A percentile compares a stretch with the other conserved stretches of the same genome.
phyloP scores from a whole-genome alignment of 1,139 yeast genomes.

The Nakaseomyces glabratus region DNA sequence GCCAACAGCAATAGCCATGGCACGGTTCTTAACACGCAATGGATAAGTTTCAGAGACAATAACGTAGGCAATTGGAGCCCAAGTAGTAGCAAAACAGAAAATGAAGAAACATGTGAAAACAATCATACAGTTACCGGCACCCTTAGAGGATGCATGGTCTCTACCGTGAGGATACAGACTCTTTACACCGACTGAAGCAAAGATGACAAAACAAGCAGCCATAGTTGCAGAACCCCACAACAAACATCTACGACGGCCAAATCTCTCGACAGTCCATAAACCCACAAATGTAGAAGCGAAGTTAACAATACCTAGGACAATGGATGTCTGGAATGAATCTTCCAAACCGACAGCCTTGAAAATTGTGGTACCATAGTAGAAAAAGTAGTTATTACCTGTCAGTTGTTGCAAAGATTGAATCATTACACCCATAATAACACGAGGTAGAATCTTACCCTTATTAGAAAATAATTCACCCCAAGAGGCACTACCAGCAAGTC shows the following conservation, averaged over 20 bases:
- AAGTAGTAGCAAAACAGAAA: constrained; percentile 21
- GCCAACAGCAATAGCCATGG: constrained; percentile 60
- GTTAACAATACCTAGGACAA: constrained; percentile 65
- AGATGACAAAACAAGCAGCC: constrained; percentile 52
- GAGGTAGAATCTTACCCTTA: constrained; percentile 39
- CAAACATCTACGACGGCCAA: constrained; percentile 58
- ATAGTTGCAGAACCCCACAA: constrained; percentile 52
- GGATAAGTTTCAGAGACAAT: constrained; percentile 68
- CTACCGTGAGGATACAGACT: constrained; percentile 45
- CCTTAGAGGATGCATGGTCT: constrained; percentile 39
- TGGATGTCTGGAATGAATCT: constrained; percentile 64
- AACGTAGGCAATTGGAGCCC: constrained; percentile 74
- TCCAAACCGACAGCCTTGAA: constrained; percentile 37
- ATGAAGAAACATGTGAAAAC: constrained; percentile 9
- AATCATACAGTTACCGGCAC: constrained; percentile 9
- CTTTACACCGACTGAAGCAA: constrained; percentile 57
- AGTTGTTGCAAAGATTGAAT: constrained; percentile 36
- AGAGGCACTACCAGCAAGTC: constrained; percentile 29
- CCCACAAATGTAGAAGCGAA: constrained; percentile 62
- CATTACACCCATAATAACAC: constrained; percentile 54
- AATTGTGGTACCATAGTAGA: constrained; percentile 9
- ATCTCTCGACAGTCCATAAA: constrained; percentile 50
- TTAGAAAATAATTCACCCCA: constrained; percentile 32
- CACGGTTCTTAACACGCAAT: constrained; percentile 63
- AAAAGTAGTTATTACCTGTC: constrained; percentile 8